A percentile compares a stretch with the other conserved stretches of the same genome.
Conservation (phyloP, 2,329 filamentous ascomycete genomes). For the Cyclaneusma minus region DNA sequence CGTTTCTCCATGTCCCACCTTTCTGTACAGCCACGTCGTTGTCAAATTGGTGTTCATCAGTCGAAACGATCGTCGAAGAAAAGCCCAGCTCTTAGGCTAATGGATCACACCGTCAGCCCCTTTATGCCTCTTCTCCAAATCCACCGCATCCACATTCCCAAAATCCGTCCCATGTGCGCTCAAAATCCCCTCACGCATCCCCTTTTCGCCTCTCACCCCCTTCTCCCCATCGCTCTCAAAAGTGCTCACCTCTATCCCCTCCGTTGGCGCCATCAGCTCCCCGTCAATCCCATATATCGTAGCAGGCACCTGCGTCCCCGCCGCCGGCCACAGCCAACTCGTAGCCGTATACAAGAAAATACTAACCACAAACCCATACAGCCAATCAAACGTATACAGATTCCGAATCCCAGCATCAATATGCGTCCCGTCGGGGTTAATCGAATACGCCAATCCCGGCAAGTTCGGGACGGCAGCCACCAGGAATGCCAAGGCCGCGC, state of each 20-base stretch:
- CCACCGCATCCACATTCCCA: conserved; percentile 9
- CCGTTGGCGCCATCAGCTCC: too few relatives aligned
- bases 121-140: too few relatives aligned
- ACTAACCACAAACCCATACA: conserved; percentile 42
- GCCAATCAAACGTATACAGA: conserved; percentile 50
- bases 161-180: conserved; percentile 4
- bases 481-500: conserved; percentile 12
- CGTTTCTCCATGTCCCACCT: too few relatives aligned
- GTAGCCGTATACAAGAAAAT: conserved; percentile 38
- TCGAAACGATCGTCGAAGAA: too few relatives aligned
- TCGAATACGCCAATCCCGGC: conserved; percentile 13
- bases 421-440: conserved; percentile 8
- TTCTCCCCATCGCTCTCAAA: conserved; percentile 5
- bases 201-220: conserved; percentile 1
- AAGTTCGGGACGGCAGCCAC: conserved; percentile 12
- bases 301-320: conserved; percentile 28
- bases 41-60: too few relatives aligned
- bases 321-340: conserved; percentile 30
- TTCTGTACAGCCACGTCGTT: too few relatives aligned
- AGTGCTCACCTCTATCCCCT: conserved; percentile 1
- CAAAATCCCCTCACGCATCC: conserved; percentile 2
- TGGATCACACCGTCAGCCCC: too few relatives aligned
- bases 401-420: conserved; percentile 29
- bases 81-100: too few relatives aligned
- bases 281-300: conserved; percentile 23